phyloP scores from a whole-genome alignment of 2,329 filamentous ascomycete genomes.

The Thielaviopsis populi region DNA sequence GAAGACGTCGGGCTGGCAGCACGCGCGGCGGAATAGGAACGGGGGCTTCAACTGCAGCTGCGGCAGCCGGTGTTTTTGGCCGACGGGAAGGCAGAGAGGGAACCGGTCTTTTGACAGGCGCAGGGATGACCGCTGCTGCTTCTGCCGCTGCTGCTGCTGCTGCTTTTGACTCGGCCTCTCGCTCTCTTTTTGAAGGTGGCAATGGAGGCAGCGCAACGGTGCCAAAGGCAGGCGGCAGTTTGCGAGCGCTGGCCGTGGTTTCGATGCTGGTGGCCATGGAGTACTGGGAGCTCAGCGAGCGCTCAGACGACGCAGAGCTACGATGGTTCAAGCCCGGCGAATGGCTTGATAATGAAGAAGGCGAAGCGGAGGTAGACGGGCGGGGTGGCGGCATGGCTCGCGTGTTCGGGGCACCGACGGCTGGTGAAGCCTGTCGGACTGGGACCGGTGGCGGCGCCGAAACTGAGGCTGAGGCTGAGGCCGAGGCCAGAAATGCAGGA shows the following conservation, averaged over 20 bases:
- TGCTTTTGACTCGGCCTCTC: conserved; percentile 32
- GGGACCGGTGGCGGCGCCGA: neutral
- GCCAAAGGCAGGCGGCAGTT: conserved; percentile 41
- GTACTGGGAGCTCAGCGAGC: conserved; percentile 38
- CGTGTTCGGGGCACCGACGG: neutral
- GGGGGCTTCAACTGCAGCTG: neutral
- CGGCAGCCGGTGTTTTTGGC: neutral
- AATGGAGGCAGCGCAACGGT: conserved; percentile 42
- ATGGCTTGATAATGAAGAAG: neutral
- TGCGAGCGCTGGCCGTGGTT: conserved; percentile 30
- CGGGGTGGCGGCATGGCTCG: neutral
- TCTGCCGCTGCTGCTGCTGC: conserved; percentile 24
- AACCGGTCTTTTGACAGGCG: conserved; percentile 5
- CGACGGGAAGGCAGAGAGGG: neutral
- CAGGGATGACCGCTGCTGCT: conserved; percentile 3
- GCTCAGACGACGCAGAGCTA: conserved; percentile 43
- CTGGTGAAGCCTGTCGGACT: neutral
- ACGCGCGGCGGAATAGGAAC: conserved; percentile 19
- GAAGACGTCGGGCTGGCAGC: conserved; percentile 24
- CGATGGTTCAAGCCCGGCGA: conserved; percentile 26
- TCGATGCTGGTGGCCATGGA: conserved; percentile 36
- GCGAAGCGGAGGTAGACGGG: neutral
- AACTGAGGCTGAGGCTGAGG: neutral
- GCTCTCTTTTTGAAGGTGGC: conserved; percentile 39
- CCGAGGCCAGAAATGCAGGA: conserved; percentile 3